Percentiles rank a stretch among this genome's conserved stretches.
These are phyloP conservation scores for Raffaelea arxii DNA, from an alignment of 2,329 filamentous ascomycete genomes.

Conservation along the genomic window DNA sequence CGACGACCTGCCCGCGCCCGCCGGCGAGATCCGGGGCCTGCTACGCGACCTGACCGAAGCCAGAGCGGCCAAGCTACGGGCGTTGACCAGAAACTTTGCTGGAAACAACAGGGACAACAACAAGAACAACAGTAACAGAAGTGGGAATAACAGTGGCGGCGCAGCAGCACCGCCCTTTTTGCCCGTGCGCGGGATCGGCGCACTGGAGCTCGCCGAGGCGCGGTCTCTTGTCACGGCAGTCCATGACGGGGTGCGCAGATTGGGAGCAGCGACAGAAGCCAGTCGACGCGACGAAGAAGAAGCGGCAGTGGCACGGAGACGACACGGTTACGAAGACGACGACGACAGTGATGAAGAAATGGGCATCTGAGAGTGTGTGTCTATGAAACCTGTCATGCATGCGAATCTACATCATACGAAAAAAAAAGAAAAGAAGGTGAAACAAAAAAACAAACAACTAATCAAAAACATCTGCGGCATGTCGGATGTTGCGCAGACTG, in stretches of 20 bases:
- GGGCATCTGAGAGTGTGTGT: constrained; percentile 21
- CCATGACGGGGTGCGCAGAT: constrained; percentile 76
- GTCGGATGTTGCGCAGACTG: constrained; percentile 41
- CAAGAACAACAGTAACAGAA: constrained; percentile 24
- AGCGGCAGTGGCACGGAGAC: constrained; percentile 49
- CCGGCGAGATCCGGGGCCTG: constrained; percentile 64
- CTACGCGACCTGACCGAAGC: constrained; percentile 79
- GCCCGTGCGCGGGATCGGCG: constrained; percentile 65
- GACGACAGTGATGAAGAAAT: constrained; percentile 47
- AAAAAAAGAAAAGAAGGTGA: neutral
- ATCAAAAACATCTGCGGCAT: constrained; percentile 53
- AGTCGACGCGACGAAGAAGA: constrained; percentile 67
- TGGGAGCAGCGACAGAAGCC: constrained; percentile 73
- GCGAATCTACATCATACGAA: neutral
- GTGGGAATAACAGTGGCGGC: constrained; percentile 37
- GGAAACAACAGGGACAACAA: constrained; percentile 20
- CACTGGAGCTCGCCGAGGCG: constrained; percentile 85
- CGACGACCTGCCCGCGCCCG: constrained; percentile 64
- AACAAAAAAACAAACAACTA: constrained; percentile 16
- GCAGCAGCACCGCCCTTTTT: constrained; percentile 33
- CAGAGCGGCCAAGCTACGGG: constrained; percentile 78
- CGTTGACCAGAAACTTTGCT: constrained; percentile 42
- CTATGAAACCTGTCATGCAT: neutral
- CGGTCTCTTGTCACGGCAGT: constrained; percentile 76
- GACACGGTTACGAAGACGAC: constrained; percentile 51